A percentile compares a stretch with the other conserved stretches of the same genome.
Evolutionary conservation across 495 filamentous ascomycete genomes (phyloP).

Genomic region (Neurospora hispaniola): DNA sequence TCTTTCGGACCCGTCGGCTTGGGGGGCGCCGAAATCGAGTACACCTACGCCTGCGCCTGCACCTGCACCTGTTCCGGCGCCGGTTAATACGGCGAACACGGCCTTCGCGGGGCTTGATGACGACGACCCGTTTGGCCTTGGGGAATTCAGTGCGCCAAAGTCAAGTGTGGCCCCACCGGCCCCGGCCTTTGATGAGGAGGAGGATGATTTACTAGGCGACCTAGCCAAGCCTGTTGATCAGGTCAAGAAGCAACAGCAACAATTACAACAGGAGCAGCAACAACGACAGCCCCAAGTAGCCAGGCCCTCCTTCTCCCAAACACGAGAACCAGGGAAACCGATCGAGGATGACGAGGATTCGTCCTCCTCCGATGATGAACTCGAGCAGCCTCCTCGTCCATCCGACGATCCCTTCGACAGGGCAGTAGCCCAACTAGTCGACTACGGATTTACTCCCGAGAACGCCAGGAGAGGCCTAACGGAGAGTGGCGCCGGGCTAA

Average conservation of each 20-base stretch:
- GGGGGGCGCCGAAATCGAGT: slow-evolving; percentile 17
- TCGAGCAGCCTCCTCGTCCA: slow-evolving; percentile 16
- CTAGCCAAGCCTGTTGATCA: slow-evolving; percentile 81
- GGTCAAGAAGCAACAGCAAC: slow-evolving; percentile 36
- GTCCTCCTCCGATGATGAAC: slow-evolving; percentile 30
- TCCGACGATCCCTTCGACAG: slow-evolving; percentile 57
- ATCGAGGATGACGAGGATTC: slow-evolving; percentile 36
- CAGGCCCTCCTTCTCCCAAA: slow-evolving; percentile 13
- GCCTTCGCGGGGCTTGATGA: slow-evolving; percentile 22
- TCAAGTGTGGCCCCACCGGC: slow-evolving; percentile 19
- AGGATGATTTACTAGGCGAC: slow-evolving; percentile 84
- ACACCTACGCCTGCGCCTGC: neutral
- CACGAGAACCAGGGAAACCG: slow-evolving; percentile 34
- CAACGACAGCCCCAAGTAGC: neutral
- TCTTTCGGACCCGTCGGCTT: slow-evolving; percentile 29
- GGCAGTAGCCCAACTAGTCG: slow-evolving; percentile 81
- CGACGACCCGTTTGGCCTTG: slow-evolving; percentile 87
- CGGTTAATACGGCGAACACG: slow-evolving; percentile 15
- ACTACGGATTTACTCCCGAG: slow-evolving; percentile 86
- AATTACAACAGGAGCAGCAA: slow-evolving; percentile 15
- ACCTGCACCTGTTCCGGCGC: neutral
- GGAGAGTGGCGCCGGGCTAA: slow-evolving; percentile 64
- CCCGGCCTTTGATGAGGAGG: slow-evolving; percentile 60
- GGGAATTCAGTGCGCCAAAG: slow-evolving; percentile 42
- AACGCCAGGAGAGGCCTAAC: slow-evolving; percentile 67